Evolutionary conservation across 2,329 filamentous ascomycete genomes (phyloP).

Genomic region (Kalaharituber pfeilii): DNA sequence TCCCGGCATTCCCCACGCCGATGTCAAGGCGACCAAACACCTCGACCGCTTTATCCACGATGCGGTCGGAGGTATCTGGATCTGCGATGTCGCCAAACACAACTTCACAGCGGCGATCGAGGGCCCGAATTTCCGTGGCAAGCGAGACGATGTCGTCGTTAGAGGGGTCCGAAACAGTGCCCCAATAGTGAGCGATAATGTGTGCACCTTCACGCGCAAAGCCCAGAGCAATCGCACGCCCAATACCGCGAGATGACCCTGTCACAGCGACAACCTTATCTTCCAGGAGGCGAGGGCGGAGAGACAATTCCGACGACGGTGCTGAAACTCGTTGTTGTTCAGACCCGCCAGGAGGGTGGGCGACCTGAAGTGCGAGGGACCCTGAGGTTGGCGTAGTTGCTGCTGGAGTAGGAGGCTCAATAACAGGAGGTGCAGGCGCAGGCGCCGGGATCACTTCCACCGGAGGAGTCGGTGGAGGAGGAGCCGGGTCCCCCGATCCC

Average conservation of each 20-base stretch:
- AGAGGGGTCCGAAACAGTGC: slow-evolving; percentile 19
- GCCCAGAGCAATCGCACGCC: slow-evolving; percentile 45
- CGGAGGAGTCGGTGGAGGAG: background rate
- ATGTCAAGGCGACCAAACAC: slow-evolving; percentile 43
- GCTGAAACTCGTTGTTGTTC: too few species aligned
- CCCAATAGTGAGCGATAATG: slow-evolving; percentile 23
- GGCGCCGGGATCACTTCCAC: background rate
- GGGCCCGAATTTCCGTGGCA: slow-evolving; percentile 21
- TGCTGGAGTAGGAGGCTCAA: too few species aligned
- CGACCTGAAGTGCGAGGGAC: too few species aligned
- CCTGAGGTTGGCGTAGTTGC: too few species aligned
- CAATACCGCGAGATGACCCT: slow-evolving; percentile 54
- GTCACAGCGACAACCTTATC: slow-evolving; percentile 37
- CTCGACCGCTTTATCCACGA: slow-evolving; percentile 21
- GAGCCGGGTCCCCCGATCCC: background rate
- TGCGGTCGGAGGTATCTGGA: slow-evolving; percentile 22
- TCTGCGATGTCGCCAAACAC: slow-evolving; percentile 23
- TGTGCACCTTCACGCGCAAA: slow-evolving; percentile 46
- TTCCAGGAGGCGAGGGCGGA: slow-evolving; percentile 21
- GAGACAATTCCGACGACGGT: too few species aligned
- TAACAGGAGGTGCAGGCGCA: background rate
- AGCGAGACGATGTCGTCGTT: slow-evolving; percentile 23
- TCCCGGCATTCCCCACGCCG: slow-evolving; percentile 45
- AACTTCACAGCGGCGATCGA: slow-evolving; percentile 22
- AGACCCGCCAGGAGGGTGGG: too few species aligned